A percentile compares a stretch with the other conserved stretches of the same genome.
Evolutionary conservation across 1,284 basidiomycete species (phyloP).

Genomic region (Cutaneotrichosporon cavernicola): DNA sequence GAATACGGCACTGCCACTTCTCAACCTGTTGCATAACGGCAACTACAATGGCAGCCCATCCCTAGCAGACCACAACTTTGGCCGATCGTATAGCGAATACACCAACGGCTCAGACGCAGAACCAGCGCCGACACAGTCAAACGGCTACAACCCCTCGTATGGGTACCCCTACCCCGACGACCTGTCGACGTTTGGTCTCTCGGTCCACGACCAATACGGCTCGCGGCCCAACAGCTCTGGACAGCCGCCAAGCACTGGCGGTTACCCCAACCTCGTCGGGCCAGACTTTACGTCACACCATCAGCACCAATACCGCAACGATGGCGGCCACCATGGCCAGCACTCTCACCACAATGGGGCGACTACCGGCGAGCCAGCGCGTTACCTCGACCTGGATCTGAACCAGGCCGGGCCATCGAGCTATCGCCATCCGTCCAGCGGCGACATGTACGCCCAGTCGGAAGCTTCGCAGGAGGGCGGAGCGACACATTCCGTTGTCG

Average conservation of each 20-base stretch:
- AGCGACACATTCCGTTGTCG: constrained; percentile 2
- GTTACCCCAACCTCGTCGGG: constrained; percentile 24
- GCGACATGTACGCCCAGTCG: constrained; percentile 18
- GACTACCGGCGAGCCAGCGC: constrained; percentile 24
- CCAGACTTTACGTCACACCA: constrained; percentile 23
- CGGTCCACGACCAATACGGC: constrained; percentile 11
- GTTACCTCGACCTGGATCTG: constrained; percentile 39
- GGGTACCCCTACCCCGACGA: constrained; percentile 17
- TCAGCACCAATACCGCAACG: constrained; percentile 18
- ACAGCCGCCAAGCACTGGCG: constrained; percentile 3
- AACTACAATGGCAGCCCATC: constrained; percentile 18
- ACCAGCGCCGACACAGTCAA: constrained; percentile 13
- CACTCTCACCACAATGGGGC: constrained; percentile 20
- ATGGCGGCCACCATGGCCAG: constrained; percentile 13
- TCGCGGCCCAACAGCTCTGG: constrained; percentile 12
- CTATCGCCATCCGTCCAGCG: constrained; percentile 22
- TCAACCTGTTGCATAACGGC: constrained; percentile 26
- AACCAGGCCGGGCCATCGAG: constrained; percentile 37
- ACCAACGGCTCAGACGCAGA: constrained; percentile 24
- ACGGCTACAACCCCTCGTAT: constrained; percentile 10
- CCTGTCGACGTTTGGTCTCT: constrained; percentile 14
- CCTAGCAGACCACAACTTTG: constrained; percentile 16
- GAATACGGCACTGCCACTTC: constrained; percentile 25
- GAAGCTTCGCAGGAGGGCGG: constrained; percentile 22
- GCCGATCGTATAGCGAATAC: constrained; percentile 23